Conservation (phyloP, 2,329 filamentous ascomycete species). For the Hyphodiscus sp. region DNA sequence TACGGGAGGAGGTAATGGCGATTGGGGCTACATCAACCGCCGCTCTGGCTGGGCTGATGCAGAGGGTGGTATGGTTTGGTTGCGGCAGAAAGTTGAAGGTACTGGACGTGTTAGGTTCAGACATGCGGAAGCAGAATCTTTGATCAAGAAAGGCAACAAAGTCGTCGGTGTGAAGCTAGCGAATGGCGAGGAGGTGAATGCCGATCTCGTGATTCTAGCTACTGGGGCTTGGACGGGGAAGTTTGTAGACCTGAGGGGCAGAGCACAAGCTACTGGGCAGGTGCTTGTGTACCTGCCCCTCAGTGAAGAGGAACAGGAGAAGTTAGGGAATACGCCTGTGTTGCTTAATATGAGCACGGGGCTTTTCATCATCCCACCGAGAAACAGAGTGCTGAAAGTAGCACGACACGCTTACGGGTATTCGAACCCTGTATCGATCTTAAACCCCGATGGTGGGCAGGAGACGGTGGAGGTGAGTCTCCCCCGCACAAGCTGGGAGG, state of each 20-base stretch:
- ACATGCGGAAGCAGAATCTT: constrained; percentile 33
- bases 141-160: constrained; percentile 32
- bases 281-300: constrained; percentile 72
- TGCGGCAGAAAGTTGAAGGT: constrained; percentile 32
- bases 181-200: constrained; percentile 45
- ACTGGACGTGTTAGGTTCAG: constrained; percentile 43
- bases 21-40: constrained; percentile 67
- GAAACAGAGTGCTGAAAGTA: constrained; percentile 47
- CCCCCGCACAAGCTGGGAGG: constrained; percentile 19
- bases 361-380: constrained; percentile 69
- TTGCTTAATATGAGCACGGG: constrained; percentile 65
- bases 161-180: constrained; percentile 47
- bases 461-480: constrained; percentile 13
- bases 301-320: constrained; percentile 61
- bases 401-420: constrained; percentile 56
- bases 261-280: constrained; percentile 76
- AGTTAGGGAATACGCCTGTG: constrained; percentile 61
- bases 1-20: constrained; percentile 48
- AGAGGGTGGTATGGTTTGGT: constrained; percentile 59
- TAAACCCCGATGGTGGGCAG: constrained; percentile 11
- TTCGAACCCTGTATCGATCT: constrained; percentile 33
- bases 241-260: constrained; percentile 70
- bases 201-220: constrained; percentile 72
- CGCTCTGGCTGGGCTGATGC: constrained; percentile 78
- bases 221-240: constrained; percentile 81